These are phyloP conservation scores for Ustilago crameri DNA, from an alignment of 1,284 basidiomycete genomes.

Conservation along the genomic window DNA sequence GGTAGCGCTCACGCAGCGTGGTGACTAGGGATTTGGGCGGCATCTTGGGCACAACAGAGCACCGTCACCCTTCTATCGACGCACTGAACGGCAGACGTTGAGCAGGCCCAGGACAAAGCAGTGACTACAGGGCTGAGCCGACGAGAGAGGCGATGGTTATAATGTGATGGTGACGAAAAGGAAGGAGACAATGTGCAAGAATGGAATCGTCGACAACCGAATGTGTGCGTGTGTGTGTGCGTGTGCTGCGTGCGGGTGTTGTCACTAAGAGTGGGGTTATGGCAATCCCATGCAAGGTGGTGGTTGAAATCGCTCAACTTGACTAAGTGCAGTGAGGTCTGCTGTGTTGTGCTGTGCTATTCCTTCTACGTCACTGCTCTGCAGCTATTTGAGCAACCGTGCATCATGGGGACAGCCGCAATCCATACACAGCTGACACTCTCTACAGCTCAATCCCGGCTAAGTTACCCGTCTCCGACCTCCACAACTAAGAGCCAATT, in stretches of 20 bases:
- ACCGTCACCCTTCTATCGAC: no score
- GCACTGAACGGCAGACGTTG: neutral
- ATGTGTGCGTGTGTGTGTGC: slow-evolving; percentile 2
- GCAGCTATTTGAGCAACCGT: slow-evolving; percentile 1
- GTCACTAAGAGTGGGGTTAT: slow-evolving; percentile 6
- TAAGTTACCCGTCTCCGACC: no score
- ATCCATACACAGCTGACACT: neutral
- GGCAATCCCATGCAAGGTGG: neutral
- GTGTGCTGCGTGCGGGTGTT: slow-evolving; percentile 9
- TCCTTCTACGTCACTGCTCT: slow-evolving; percentile 3
- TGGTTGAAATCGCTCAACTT: no score
- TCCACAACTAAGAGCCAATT: no score
- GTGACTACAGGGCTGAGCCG: neutral
- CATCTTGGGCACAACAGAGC: slow-evolving; percentile 20
- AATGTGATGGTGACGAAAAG: neutral
- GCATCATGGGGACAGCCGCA: neutral
- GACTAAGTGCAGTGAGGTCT: neutral
- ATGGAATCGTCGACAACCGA: neutral
- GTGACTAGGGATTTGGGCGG: slow-evolving; percentile 51
- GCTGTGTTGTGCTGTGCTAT: slow-evolving; percentile 9
- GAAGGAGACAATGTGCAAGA: neutral
- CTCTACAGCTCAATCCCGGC: no score
- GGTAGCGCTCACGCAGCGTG: slow-evolving; percentile 55
- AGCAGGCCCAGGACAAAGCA: no score
- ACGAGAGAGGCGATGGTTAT: neutral